Conservation (phyloP, 176 grass and related monocot genomes). For the Pharus latifolius region DNA sequence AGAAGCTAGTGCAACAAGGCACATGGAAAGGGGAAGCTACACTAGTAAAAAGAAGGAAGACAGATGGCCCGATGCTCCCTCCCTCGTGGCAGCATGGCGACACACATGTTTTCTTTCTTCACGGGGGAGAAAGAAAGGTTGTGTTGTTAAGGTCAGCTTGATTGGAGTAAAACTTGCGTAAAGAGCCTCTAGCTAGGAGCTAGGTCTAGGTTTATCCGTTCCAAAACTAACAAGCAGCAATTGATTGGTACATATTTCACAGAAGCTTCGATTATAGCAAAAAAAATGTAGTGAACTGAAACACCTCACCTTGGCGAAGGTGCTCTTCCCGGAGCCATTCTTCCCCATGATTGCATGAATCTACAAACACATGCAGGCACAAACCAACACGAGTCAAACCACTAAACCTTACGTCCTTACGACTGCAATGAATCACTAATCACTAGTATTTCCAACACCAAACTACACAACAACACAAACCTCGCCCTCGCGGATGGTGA, state of each 20-base stretch:
- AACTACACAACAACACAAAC: conserved; percentile 15
- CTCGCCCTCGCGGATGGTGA: conserved; percentile 74
- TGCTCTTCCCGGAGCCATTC: conserved; percentile 95
- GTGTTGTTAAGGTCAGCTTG: too few species aligned
- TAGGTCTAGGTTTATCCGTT: too few species aligned
- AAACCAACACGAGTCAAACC: not conserved
- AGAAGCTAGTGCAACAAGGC: too few species aligned
- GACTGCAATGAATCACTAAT: not conserved
- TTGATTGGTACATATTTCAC: not conserved
- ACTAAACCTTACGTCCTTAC: not conserved
- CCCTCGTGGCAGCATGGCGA: too few species aligned
- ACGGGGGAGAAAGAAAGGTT: too few species aligned
- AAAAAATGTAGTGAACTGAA: not conserved
- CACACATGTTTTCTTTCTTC: too few species aligned
- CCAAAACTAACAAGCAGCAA: not conserved
- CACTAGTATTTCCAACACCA: not conserved
- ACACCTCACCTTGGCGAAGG: conserved; percentile 66
- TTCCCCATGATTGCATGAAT: conserved; percentile 91
- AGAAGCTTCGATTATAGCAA: not conserved
- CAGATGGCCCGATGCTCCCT: too few species aligned
- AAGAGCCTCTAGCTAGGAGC: too few species aligned
- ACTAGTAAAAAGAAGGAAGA: too few species aligned
- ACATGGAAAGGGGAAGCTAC: too few species aligned
- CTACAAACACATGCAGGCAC: conserved; percentile 23
- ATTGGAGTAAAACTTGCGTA: too few species aligned